phyloP scores from a whole-genome alignment of 2,329 filamentous ascomycete species.

The Penicillium sp. region DNA sequence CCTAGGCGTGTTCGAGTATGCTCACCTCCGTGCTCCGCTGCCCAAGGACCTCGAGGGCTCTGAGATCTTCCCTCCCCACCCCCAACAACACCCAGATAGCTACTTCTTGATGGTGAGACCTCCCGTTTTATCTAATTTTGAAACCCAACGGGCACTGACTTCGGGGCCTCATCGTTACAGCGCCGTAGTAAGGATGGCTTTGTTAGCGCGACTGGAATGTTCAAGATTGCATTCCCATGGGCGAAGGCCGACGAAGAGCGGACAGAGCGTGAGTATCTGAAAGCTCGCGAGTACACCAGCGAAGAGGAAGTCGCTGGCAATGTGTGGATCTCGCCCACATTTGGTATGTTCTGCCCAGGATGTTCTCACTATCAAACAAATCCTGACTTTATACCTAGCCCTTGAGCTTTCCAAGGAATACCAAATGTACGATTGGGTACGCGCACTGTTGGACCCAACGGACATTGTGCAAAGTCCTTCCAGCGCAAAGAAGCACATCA shows the following conservation, averaged over 20 bases:
- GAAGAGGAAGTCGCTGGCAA: conserved; percentile 93
- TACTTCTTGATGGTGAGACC: conserved; percentile 84
- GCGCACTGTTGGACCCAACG: conserved; percentile 83
- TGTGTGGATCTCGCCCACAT: conserved; percentile 84
- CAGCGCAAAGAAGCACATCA: conserved; percentile 72
- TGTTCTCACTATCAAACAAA: not conserved
- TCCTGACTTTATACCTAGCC: conserved; percentile 53
- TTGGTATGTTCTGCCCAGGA: conserved; percentile 54
- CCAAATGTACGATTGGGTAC: conserved; percentile 79
- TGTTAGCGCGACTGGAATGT: conserved; percentile 67
- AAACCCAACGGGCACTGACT: not conserved
- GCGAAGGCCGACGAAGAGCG: conserved; percentile 59
- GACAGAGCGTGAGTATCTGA: conserved; percentile 70
- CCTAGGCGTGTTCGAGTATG: conserved; percentile 88
- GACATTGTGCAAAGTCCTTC: conserved; percentile 68
- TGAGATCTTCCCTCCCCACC: conserved; percentile 82
- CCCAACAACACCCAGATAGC: conserved; percentile 68
- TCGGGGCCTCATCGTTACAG: conserved; percentile 31
- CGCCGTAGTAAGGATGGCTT: conserved; percentile 65
- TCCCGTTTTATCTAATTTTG: not conserved
- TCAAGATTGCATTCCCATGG: conserved; percentile 67
- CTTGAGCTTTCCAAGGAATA: conserved; percentile 84
- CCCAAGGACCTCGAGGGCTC: conserved; percentile 84
- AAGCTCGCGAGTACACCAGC: conserved; percentile 75
- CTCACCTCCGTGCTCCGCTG: conserved; percentile 86